Conservation (phyloP, 257 asterid species). For the Solanum tarapatanum region DNA sequence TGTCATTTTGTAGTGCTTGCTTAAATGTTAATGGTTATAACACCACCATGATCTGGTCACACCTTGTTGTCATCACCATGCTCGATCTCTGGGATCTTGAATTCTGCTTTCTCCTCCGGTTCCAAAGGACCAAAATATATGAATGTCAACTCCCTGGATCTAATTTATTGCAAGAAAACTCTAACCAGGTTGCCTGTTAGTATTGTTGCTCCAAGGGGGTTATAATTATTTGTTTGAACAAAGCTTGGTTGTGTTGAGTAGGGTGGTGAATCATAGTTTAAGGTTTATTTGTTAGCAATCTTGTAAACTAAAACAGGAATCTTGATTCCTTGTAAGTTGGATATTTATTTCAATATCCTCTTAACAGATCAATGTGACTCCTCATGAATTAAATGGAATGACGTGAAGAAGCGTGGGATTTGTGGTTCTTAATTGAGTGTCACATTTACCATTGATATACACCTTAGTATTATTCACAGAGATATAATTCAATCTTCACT, state of each 20-base stretch:
- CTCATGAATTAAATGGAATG: background rate
- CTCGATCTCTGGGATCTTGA: background rate
- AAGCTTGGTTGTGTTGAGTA: slow-evolving; percentile 1
- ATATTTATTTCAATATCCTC: slow-evolving; percentile 3
- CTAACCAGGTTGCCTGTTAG: background rate
- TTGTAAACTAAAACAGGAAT: background rate
- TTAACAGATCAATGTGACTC: background rate
- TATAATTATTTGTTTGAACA: background rate
- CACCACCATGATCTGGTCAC: background rate
- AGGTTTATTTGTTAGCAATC: background rate
- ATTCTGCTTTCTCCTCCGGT: background rate
- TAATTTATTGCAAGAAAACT: background rate
- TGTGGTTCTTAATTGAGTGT: background rate
- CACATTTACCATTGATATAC: background rate
- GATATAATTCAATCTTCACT: background rate
- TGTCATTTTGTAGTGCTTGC: background rate
- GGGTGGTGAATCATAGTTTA: background rate
- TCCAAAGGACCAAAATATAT: background rate
- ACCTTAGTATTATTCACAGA: background rate
- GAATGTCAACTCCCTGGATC: background rate
- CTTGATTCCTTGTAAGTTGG: slow-evolving; percentile 2
- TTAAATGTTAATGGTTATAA: background rate
- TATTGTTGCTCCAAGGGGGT: background rate
- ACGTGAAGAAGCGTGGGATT: background rate
- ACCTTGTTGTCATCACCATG: background rate